Evolutionary conservation across 305 asterid species (phyloP).

Genomic region (Salvia sclarea): DNA sequence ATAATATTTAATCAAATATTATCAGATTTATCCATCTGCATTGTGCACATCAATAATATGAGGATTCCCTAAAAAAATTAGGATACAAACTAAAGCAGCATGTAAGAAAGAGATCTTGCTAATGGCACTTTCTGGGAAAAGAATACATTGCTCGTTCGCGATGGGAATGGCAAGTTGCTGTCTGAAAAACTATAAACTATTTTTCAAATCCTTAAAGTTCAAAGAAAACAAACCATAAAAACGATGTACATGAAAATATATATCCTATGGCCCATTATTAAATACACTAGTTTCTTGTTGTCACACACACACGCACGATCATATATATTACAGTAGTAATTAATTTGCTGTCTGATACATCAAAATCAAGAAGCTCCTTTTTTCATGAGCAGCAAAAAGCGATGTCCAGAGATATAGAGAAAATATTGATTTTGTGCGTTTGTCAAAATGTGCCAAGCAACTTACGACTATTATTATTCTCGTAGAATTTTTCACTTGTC

Average conservation of each 20-base stretch:
- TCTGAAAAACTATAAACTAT: background rate
- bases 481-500: background rate
- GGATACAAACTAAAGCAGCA: background rate
- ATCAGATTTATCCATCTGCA: no score
- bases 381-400: conserved; percentile 36
- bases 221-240: conserved; percentile 10
- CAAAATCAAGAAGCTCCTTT: conserved; percentile 44
- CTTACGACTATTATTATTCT: conserved; percentile 11
- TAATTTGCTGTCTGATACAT: conserved; percentile 35
- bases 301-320: background rate
- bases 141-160: background rate
- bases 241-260: background rate
- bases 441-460: conserved; percentile 33
- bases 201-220: background rate
- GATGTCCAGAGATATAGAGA: conserved; percentile 17
- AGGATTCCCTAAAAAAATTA: no score
- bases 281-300: background rate
- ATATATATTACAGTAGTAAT: background rate
- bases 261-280: conserved; percentile 20
- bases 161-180: background rate
- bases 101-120: background rate
- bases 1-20: no score
- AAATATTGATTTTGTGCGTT: conserved; percentile 22
- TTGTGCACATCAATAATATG: background rate
- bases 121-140: background rate